Evolutionary conservation across 1,284 basidiomycete species (phyloP), one percentile per base, ranked within the genome.

Genomic region (Rugosomyces carneus): DNA sequence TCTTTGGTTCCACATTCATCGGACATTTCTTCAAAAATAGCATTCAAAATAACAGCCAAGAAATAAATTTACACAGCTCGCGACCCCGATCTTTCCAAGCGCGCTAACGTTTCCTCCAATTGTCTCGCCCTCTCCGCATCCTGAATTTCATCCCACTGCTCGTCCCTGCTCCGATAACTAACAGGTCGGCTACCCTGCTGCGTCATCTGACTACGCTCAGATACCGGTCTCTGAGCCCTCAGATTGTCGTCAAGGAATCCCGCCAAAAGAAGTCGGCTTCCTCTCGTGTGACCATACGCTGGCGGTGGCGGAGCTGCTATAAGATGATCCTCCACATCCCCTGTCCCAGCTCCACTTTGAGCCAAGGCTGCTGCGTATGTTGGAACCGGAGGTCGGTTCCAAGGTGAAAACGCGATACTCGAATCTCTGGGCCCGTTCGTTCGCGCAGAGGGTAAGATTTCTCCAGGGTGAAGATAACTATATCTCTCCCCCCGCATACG

Each of bases 321-420:
- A 27, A 73, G 59, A 57, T 75, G 69, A 60, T 84, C 82, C 57
- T 86, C 84, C 19, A 83, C 82, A 59, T 86, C 83, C 26, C 82
- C 84, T 1, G 84, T 86, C n/a, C 79, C 78, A 9, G 67, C 68
- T 18, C 83, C 82, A 59, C 76, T 80, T 53, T 82, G 73, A 13
- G 78, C 75, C n/a, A 87, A 67, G 4, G 79, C 75, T 20, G 81
- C 78, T 3, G 81, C 81, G 58, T 85, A 86, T 2, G 81, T 83
- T 0, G 83, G 83, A 37, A 86, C 64, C 6, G 81, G 73, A 0
- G 81, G 80, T 15, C 82, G 69, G 60, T 80, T 79, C 84, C 83
- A 86, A 1, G 83, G 84, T 9, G 80, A 75, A 47, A 80, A 70
- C 0, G 69, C 70, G 51, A 84, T 71, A 9, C 56, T 54, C 2